A percentile compares a stretch with the other conserved stretches of the same genome.
Conservation (phyloP, 176 grass and related monocot genomes). For the Paspalum vaginatum region DNA sequence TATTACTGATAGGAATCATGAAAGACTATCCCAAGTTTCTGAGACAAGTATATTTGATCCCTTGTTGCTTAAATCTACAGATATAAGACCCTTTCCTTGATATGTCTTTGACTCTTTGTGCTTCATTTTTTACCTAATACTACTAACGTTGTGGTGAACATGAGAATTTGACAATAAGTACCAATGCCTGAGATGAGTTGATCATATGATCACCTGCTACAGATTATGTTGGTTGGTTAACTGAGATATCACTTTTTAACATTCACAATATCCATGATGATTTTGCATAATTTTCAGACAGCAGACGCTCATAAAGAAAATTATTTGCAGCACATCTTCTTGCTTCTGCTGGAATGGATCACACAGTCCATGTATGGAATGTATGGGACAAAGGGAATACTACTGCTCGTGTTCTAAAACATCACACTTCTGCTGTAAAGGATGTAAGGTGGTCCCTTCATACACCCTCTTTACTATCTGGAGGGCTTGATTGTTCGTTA, state of each 20-base stretch:
- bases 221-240: slow-evolving; percentile 16
- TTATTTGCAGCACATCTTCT: slow-evolving; percentile 81
- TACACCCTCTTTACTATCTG: slow-evolving; percentile 63
- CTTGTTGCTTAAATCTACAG: too few relatives aligned
- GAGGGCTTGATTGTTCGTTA: slow-evolving; percentile 66
- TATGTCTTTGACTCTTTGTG: background rate
- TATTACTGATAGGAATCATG: too few relatives aligned
- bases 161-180: background rate
- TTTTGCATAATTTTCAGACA: slow-evolving; percentile 31
- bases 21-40: too few relatives aligned
- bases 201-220: background rate
- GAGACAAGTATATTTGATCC: too few relatives aligned
- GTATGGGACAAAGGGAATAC: slow-evolving; percentile 70
- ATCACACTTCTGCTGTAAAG: slow-evolving; percentile 81
- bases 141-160: background rate
- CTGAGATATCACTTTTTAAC: slow-evolving; percentile 1
- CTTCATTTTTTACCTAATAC: background rate
- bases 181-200: slow-evolving; percentile 3
- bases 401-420: slow-evolving; percentile 55
- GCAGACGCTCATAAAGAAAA: slow-evolving; percentile 19
- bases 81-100: background rate
- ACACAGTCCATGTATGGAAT: slow-evolving; percentile 71
- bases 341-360: slow-evolving; percentile 91
- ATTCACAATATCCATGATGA: background rate
- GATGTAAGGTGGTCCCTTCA: slow-evolving; percentile 73